Percentiles rank a stretch among this genome's conserved stretches.
These are phyloP conservation scores for Fusarium agapanthi DNA, from an alignment of 2,329 filamentous ascomycete species.

Conservation along the genomic window DNA sequence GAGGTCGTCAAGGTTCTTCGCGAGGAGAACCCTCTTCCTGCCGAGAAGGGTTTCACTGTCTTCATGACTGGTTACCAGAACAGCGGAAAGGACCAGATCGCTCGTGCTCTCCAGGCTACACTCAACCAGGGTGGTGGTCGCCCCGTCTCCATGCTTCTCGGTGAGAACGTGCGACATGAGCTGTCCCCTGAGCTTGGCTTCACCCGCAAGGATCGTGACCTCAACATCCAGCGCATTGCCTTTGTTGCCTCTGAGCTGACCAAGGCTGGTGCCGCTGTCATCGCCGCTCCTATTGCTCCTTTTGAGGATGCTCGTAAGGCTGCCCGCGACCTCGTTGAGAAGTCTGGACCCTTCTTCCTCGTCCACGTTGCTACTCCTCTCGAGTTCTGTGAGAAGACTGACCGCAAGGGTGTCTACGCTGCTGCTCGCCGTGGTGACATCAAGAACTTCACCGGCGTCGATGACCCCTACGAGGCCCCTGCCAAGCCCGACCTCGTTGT, in stretches of 20 bases:
- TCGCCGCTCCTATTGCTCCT: constrained; percentile 94
- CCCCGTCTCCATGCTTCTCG: constrained; percentile 91
- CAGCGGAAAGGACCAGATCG: constrained; percentile 96
- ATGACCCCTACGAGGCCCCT: constrained; percentile 94
- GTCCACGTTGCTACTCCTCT: constrained; percentile 94
- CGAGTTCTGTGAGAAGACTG: constrained; percentile 93
- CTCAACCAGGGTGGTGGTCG: constrained; percentile 98
- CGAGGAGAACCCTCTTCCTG: constrained; percentile 93
- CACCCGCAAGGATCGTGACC: constrained; percentile 89
- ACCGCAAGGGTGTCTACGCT: constrained; percentile 89
- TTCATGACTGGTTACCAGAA: constrained; percentile 98
- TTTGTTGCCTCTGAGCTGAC: constrained; percentile 97
- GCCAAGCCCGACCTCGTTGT: constrained; percentile 84
- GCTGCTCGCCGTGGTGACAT: constrained; percentile 88
- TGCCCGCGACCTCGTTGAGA: constrained; percentile 86
- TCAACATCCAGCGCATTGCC: constrained; percentile 94
- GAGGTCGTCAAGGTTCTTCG: constrained; percentile 97
- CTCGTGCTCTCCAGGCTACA: constrained; percentile 93
- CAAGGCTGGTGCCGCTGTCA: constrained; percentile 90
- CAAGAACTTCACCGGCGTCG: constrained; percentile 97
- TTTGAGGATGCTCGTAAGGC: constrained; percentile 81
- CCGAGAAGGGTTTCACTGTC: constrained; percentile 94
- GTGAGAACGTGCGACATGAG: constrained; percentile 93
- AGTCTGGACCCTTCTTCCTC: constrained; percentile 91
- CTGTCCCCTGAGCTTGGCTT: constrained; percentile 96